Conservation (phyloP, 129 eudicot species). For the Rutidosis leptorrhynchoides region DNA sequence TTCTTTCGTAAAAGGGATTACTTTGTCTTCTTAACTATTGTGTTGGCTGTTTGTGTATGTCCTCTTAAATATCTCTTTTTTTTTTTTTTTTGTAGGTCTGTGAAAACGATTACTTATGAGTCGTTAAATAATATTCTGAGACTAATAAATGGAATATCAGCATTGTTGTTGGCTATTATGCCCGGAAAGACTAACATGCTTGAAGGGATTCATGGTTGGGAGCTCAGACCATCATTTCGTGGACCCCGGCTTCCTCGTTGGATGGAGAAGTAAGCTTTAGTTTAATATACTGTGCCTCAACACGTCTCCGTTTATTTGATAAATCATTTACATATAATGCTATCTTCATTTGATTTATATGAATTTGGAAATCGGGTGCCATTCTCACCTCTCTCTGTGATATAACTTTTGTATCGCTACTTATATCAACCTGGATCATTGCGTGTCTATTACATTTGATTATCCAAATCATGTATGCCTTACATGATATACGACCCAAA, state of each 20-base stretch:
- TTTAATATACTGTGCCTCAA: neutral
- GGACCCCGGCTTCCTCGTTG: slow-evolving; percentile 98
- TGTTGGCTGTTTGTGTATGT: neutral
- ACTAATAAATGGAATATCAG: slow-evolving; percentile 86
- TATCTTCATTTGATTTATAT: neutral
- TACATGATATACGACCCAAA: neutral
- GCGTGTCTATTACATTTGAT: no score
- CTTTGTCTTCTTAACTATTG: neutral
- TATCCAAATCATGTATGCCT: neutral
- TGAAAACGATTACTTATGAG: slow-evolving; percentile 88
- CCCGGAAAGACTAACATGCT: slow-evolving; percentile 89
- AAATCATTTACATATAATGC: neutral
- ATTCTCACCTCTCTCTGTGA: neutral
- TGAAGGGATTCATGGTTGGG: slow-evolving; percentile 99
- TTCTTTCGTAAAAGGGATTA: slow-evolving; percentile 5
- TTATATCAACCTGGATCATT: no score
- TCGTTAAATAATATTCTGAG: slow-evolving; percentile 69
- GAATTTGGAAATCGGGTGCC: neutral
- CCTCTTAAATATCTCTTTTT: slow-evolving; percentile 17
- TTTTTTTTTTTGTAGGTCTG: slow-evolving; percentile 56
- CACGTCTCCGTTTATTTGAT: neutral
- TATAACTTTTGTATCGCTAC: neutral
- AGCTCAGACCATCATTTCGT: slow-evolving; percentile 90
- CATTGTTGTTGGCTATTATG: slow-evolving; percentile 70
- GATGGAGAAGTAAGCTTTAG: slow-evolving; percentile 90